Percentiles rank a stretch among this genome's conserved stretches.
Evolutionary conservation across 2,329 filamentous ascomycete species (phyloP).

Genomic region (Tolypocladium cylindrosporum): DNA sequence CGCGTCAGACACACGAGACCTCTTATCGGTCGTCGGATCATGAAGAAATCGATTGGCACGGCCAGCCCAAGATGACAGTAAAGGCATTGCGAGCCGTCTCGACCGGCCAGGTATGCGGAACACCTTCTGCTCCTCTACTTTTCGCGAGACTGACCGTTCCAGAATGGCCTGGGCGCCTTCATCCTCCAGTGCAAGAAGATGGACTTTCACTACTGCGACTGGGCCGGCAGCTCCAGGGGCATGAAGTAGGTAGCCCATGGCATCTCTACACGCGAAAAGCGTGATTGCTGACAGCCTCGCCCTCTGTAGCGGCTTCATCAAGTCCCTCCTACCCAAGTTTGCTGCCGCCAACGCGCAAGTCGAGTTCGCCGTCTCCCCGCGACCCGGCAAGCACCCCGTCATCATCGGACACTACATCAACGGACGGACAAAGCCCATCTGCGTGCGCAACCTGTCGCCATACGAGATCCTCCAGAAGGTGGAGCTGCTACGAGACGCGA

Average conservation of each 20-base stretch:
- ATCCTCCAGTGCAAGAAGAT: conserved; percentile 94
- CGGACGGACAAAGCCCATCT: conserved; percentile 73
- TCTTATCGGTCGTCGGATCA: conserved; percentile 12
- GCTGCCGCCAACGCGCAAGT: conserved; percentile 74
- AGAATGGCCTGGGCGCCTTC: conserved; percentile 97
- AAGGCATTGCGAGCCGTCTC: conserved; percentile 42
- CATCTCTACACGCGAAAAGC: background rate
- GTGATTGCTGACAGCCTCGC: background rate
- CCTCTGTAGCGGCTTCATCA: conserved; percentile 63
- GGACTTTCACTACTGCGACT: conserved; percentile 96
- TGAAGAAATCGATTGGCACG: conserved; percentile 16
- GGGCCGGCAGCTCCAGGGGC: conserved; percentile 82
- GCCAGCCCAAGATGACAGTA: conserved; percentile 41
- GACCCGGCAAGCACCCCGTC: conserved; percentile 81
- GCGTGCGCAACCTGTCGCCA: conserved; percentile 76
- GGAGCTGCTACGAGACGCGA: conserved; percentile 61
- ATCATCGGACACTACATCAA: conserved; percentile 91
- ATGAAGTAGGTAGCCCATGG: conserved; percentile 64
- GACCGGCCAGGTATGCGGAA: conserved; percentile 38
- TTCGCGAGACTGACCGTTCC: conserved; percentile 7
- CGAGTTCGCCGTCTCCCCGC: conserved; percentile 84
- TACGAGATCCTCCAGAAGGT: conserved; percentile 75
- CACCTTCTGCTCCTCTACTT: background rate
- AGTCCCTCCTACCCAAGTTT: conserved; percentile 65
- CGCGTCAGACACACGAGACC: conserved; percentile 5